A percentile compares a stretch with the other conserved stretches of the same genome.
Conservation (phyloP, 208 protist genomes). For the Crithidia brevicula region DNA sequence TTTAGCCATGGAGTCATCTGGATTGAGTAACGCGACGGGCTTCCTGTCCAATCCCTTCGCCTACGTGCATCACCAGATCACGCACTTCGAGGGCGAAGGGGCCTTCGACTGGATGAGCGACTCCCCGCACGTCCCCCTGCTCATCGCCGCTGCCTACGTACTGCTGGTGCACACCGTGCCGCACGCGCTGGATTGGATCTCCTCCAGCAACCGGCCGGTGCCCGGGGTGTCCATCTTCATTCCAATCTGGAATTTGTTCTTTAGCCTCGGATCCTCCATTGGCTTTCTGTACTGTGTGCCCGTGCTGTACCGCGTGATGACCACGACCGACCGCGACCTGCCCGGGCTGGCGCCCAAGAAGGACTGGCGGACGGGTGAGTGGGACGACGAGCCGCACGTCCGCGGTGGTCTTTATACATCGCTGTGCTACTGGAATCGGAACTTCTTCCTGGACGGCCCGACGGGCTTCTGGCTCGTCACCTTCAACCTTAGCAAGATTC, state of each 20-base stretch:
- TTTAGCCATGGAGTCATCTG: not conserved
- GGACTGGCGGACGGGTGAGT: slow-evolving; percentile 26
- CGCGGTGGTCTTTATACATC: slow-evolving; percentile 53
- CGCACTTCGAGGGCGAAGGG: slow-evolving; percentile 34
- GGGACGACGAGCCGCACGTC: slow-evolving; percentile 34
- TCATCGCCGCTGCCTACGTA: slow-evolving; percentile 37
- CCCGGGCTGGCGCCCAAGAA: slow-evolving; percentile 37
- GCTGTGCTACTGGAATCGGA: slow-evolving; percentile 60
- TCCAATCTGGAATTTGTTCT: slow-evolving; percentile 77
- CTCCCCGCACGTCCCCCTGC: slow-evolving; percentile 34
- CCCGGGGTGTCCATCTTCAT: slow-evolving; percentile 33
- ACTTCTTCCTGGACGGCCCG: slow-evolving; percentile 48
- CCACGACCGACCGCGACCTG: slow-evolving; percentile 24
- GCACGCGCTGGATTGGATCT: slow-evolving; percentile 3
- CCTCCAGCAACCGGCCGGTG: not conserved
- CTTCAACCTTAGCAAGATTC: slow-evolving; percentile 85
- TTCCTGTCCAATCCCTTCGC: slow-evolving; percentile 6
- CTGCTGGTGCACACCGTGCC: slow-evolving; percentile 48
- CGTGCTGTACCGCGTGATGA: slow-evolving; percentile 37
- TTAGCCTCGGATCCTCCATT: slow-evolving; percentile 65
- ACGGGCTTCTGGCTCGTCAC: slow-evolving; percentile 66
- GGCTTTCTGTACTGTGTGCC: slow-evolving; percentile 64
- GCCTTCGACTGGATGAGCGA: slow-evolving; percentile 38
- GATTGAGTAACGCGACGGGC: not conserved
- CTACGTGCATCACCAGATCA: slow-evolving; percentile 19